Conservation (phyloP, 768 basidiomycete species). For the Xanthoconium stramineum region DNA sequence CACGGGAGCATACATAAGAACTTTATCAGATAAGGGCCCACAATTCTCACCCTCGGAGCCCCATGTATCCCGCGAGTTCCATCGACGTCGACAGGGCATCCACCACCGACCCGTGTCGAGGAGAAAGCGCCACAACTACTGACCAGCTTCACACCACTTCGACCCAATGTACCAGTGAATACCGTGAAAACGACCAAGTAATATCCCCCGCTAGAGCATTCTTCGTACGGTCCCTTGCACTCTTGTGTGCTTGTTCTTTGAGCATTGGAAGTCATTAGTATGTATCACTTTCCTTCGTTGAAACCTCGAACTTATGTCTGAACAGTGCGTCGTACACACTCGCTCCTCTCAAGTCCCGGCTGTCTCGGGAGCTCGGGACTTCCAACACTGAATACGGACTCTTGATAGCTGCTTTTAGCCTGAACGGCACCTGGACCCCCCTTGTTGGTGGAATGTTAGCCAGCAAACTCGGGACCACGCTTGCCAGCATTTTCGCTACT, state of each 20-base stretch:
- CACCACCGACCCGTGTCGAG: background rate
- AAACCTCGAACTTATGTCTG: background rate
- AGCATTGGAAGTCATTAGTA: constrained; percentile 80
- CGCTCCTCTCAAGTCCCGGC: constrained; percentile 71
- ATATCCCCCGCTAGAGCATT: constrained; percentile 36
- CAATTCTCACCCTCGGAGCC: background rate
- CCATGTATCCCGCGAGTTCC: background rate
- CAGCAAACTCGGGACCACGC: constrained; percentile 67
- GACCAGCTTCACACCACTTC: background rate
- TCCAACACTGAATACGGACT: constrained; percentile 77
- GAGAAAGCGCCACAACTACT: background rate
- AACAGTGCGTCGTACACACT: constrained; percentile 68
- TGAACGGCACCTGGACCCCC: constrained; percentile 78
- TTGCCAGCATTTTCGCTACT: constrained; percentile 71
- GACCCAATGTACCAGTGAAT: background rate
- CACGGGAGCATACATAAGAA: background rate
- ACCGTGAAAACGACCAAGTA: constrained; percentile 4
- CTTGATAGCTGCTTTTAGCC: constrained; percentile 69
- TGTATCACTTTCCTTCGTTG: constrained; percentile 26
- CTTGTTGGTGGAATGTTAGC: constrained; percentile 73
- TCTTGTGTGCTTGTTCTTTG: constrained; percentile 69
- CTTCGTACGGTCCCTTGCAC: constrained; percentile 55
- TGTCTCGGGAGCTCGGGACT: constrained; percentile 67
- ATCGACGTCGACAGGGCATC: background rate
- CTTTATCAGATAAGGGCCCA: constrained; percentile 26